A percentile compares a stretch with the other conserved stretches of the same genome.
Conservation (phyloP, 1,284 basidiomycete genomes). For the Cutaneotrichosporon sp. region DNA sequence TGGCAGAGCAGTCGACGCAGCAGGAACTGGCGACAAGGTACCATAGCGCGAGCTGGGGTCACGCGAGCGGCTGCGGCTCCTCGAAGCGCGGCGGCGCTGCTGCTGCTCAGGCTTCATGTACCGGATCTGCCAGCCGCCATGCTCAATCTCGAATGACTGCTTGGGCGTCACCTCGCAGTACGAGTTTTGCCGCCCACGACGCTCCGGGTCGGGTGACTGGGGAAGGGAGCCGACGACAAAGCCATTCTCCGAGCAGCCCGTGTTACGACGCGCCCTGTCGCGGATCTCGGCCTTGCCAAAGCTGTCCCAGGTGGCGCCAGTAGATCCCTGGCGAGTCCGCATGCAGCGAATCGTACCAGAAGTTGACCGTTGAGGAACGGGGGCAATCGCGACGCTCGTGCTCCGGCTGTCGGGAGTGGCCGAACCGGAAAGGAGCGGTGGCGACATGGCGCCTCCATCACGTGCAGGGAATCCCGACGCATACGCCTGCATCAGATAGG, state of each 20-base stretch:
- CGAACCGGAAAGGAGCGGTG: slow-evolving; percentile 14
- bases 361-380: slow-evolving; percentile 8
- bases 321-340: slow-evolving; percentile 33
- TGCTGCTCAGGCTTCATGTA: slow-evolving; percentile 22
- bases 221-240: slow-evolving; percentile 1
- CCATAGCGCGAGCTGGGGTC: slow-evolving; percentile 10
- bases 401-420: slow-evolving; percentile 16
- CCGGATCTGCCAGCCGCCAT: slow-evolving; percentile 42
- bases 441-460: slow-evolving; percentile 14
- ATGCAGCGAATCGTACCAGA: slow-evolving; percentile 20
- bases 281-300: slow-evolving; percentile 39
- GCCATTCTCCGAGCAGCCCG: slow-evolving; percentile 14
- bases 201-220: slow-evolving; percentile 11
- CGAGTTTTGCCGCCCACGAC: slow-evolving; percentile 13
- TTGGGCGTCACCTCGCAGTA: slow-evolving; percentile 38
- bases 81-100: slow-evolving; percentile 4
- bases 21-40: slow-evolving; percentile 8
- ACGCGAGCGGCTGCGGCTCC: slow-evolving; percentile 16
- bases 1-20: slow-evolving; percentile 10
- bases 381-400: slow-evolving; percentile 5
- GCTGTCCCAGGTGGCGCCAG: slow-evolving; percentile 41
- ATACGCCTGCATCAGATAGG: slow-evolving; percentile 40
- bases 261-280: slow-evolving; percentile 16
- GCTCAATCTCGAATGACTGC: slow-evolving; percentile 39
- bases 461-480: slow-evolving; percentile 42